Evolutionary conservation across 169 alveolate species (phyloP).

Genomic region (Plasmodium inui): DNA sequence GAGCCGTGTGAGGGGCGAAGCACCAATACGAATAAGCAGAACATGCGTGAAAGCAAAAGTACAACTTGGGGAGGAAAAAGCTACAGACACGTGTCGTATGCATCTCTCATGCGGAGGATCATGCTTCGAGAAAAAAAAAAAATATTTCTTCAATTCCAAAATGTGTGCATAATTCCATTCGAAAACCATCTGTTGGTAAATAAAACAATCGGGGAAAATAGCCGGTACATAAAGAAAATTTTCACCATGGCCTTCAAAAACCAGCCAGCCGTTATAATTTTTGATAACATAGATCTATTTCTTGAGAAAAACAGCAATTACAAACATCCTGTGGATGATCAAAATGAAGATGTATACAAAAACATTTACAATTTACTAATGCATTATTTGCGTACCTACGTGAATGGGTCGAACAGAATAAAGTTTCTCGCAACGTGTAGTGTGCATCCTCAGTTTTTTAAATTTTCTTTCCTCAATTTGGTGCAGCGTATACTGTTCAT

Average conservation of each 20-base stretch:
- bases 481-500: slow-evolving; percentile 34
- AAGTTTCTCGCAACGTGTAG: slow-evolving; percentile 60
- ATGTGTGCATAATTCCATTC: slow-evolving; percentile 69
- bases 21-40: background rate
- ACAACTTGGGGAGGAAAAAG: background rate
- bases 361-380: slow-evolving; percentile 61
- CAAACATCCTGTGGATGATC: slow-evolving; percentile 35
- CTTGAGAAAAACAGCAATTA: slow-evolving; percentile 64
- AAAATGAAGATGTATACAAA: slow-evolving; percentile 75
- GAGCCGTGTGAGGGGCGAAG: background rate
- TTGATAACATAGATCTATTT: slow-evolving; percentile 70
- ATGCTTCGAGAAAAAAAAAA: slow-evolving; percentile 21
- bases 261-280: slow-evolving; percentile 70
- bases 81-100: background rate
- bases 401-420: slow-evolving; percentile 46
- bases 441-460: slow-evolving; percentile 48
- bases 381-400: slow-evolving; percentile 42
- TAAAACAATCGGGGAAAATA: slow-evolving; percentile 70
- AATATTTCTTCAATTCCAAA: slow-evolving; percentile 44
- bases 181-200: slow-evolving; percentile 69
- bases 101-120: background rate
- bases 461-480: slow-evolving; percentile 68
- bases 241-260: slow-evolving; percentile 56
- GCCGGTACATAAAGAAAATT: slow-evolving; percentile 54
- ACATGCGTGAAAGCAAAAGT: background rate